phyloP scores from a whole-genome alignment of 2,329 filamentous ascomycete genomes.

The Hymenoscyphus salicellus region DNA sequence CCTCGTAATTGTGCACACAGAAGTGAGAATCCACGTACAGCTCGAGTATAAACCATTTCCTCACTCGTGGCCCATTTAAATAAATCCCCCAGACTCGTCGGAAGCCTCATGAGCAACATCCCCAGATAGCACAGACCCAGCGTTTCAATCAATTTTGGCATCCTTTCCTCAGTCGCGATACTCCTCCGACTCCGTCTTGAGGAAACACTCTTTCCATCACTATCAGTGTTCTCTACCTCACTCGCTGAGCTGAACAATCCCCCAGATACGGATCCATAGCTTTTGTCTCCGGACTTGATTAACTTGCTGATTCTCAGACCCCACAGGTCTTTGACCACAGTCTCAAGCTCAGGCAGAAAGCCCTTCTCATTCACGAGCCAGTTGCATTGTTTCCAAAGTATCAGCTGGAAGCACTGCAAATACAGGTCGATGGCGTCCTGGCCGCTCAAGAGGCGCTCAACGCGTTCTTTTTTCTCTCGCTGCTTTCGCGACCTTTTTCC shows the following conservation, averaged over 20 bases:
- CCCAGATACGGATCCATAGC: slow-evolving; percentile 35
- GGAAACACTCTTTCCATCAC: slow-evolving; percentile 40
- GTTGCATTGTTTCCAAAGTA: slow-evolving; percentile 76
- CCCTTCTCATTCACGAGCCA: slow-evolving; percentile 67
- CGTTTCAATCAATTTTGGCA: slow-evolving; percentile 71
- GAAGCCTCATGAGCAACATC: slow-evolving; percentile 69
- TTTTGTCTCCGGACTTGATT: slow-evolving; percentile 37
- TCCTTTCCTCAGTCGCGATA: slow-evolving; percentile 29
- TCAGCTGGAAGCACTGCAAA: slow-evolving; percentile 77
- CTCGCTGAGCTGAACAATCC: slow-evolving; percentile 37
- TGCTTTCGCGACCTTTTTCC: slow-evolving; percentile 55
- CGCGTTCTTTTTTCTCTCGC: slow-evolving; percentile 57
- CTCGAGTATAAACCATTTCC: slow-evolving; percentile 69
- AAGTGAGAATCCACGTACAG: slow-evolving; percentile 45
- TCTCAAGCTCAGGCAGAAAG: slow-evolving; percentile 72
- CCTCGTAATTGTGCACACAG: not conserved
- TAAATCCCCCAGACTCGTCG: slow-evolving; percentile 72
- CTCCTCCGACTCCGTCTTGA: slow-evolving; percentile 41
- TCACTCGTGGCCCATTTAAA: slow-evolving; percentile 64
- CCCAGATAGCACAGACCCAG: slow-evolving; percentile 78
- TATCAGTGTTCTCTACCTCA: slow-evolving; percentile 38
- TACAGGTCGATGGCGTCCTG: slow-evolving; percentile 72
- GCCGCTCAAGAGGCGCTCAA: slow-evolving; percentile 59
- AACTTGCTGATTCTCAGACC: slow-evolving; percentile 50
- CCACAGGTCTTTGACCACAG: slow-evolving; percentile 81